These are phyloP conservation scores for Paulownia fortunei DNA, from an alignment of 257 asterid genomes.

Conservation along the genomic window DNA sequence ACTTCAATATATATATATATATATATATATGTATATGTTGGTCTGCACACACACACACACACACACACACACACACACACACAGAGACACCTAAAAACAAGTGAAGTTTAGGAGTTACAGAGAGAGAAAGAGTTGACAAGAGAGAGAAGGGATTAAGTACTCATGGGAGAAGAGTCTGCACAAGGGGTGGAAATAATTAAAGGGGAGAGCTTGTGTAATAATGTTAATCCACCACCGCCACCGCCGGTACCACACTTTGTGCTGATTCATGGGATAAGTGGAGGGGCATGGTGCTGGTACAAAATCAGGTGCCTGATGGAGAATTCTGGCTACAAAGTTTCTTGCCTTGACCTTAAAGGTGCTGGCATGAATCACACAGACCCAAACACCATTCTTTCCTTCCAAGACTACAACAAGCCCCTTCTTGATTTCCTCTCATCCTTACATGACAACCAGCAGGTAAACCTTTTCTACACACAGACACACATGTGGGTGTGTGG, in stretches of 20 bases:
- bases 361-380: slow-evolving; percentile 73
- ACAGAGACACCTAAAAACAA: not conserved
- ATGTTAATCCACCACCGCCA: not conserved
- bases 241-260: slow-evolving; percentile 61
- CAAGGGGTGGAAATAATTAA: not conserved
- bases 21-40: not conserved
- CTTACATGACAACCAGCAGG: slow-evolving; percentile 58
- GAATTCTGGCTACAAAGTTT: slow-evolving; percentile 65
- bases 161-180: slow-evolving; percentile 34
- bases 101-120: not conserved
- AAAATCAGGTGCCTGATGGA: slow-evolving; percentile 71
- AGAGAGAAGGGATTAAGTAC: not conserved
- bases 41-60: not conserved
- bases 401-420: slow-evolving; percentile 74
- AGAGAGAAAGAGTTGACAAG: not conserved
- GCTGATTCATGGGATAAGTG: slow-evolving; percentile 68
- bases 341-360: slow-evolving; percentile 83
- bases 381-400: slow-evolving; percentile 60
- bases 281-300: slow-evolving; percentile 97
- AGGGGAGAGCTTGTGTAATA: not conserved
- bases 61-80: not conserved
- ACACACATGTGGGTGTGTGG: not conserved
- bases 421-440: slow-evolving; percentile 65
- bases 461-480: not conserved
- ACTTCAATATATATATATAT: not conserved